These are phyloP conservation scores for Fraxinus americana DNA, from an alignment of 257 asterid genomes.

Conservation along the genomic window DNA sequence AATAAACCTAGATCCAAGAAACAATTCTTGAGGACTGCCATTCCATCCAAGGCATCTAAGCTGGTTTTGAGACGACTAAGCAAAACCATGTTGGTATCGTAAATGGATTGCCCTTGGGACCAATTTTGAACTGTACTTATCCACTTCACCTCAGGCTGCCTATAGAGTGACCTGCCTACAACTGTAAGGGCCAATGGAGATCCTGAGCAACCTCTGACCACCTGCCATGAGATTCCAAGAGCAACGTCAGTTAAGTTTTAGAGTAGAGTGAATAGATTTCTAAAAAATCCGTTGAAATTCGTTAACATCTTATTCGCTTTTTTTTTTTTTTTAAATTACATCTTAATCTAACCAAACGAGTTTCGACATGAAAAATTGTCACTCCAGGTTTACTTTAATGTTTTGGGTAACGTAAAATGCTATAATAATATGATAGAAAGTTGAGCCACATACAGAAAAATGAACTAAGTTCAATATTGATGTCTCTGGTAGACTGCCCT, in stretches of 20 bases:
- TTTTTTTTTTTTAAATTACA: no score
- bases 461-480: no score
- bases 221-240: conserved; percentile 21
- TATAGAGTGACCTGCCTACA: conserved; percentile 35
- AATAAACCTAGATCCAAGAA: conserved; percentile 39
- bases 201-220: conserved; percentile 37
- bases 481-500: no score
- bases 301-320: no score
- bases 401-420: not conserved
- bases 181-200: conserved; percentile 44
- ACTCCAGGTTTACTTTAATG: not conserved
- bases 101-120: conserved; percentile 32
- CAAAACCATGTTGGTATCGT: conserved; percentile 22
- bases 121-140: conserved; percentile 17
- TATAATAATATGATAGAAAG: not conserved
- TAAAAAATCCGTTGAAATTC: no score
- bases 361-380: not conserved
- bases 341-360: not conserved
- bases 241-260: not conserved
- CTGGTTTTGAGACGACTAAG: conserved; percentile 35
- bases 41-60: conserved; percentile 30
- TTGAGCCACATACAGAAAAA: no score
- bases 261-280: no score
- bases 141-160: conserved; percentile 33
- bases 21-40: conserved; percentile 25